Evolutionary conservation across 225 moss, liverwort and hornwort species (phyloP).

Genomic region (Polytrichum formosum): DNA sequence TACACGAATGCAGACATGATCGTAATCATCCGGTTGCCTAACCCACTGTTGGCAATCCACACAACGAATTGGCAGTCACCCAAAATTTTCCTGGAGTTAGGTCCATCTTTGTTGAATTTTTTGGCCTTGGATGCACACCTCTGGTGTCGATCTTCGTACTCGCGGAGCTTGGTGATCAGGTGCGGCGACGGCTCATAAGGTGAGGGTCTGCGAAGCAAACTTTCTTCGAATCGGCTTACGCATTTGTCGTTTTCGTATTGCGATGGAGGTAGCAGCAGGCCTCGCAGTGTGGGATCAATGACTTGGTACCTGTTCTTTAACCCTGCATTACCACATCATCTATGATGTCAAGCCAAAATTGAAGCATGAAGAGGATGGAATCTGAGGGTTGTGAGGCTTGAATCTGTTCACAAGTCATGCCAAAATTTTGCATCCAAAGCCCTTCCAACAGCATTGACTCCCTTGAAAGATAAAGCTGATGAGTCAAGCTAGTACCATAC

Average conservation of each 20-base stretch:
- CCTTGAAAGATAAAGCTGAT: background rate
- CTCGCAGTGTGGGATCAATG: conserved; percentile 31
- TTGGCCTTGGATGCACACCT: conserved; percentile 28
- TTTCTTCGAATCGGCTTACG: conserved; percentile 36
- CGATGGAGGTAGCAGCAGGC: conserved; percentile 28
- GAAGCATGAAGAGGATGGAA: background rate
- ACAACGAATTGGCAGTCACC: conserved; percentile 39
- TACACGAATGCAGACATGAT: conserved; percentile 69
- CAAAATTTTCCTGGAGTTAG: conserved; percentile 25
- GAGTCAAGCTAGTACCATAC: background rate
- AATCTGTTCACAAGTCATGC: background rate
- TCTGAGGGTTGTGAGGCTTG: background rate
- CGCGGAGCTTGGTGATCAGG: conserved; percentile 40
- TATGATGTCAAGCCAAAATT: background rate
- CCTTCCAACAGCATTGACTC: background rate
- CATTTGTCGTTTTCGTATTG: conserved; percentile 23
- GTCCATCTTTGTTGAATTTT: conserved; percentile 25
- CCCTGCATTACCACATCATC: conserved; percentile 23
- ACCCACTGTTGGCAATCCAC: conserved; percentile 64
- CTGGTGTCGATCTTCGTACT: conserved; percentile 34
- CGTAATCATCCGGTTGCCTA: conserved; percentile 78
- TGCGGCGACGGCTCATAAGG: conserved; percentile 24
- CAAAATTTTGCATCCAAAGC: background rate
- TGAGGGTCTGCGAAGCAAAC: conserved; percentile 30
- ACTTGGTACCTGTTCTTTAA: conserved; percentile 7